A percentile compares a stretch with the other conserved stretches of the same genome.
Evolutionary conservation across 176 grass and related monocot genomes (phyloP).

Genomic region (Neostapfia colusana): DNA sequence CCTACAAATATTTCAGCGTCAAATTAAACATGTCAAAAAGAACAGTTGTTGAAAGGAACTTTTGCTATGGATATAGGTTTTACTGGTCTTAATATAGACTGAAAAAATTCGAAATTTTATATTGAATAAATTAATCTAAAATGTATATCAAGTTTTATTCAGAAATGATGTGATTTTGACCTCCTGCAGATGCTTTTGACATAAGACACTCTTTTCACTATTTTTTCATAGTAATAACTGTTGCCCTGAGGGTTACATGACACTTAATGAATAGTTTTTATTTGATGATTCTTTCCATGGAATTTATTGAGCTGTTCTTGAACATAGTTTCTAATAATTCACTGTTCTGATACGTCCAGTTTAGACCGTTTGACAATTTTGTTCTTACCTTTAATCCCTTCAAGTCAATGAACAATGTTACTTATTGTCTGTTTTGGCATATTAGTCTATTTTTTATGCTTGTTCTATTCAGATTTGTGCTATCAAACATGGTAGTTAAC

Average conservation of each 20-base stretch:
- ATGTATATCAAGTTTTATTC: neutral
- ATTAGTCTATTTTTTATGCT: neutral
- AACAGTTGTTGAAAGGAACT: neutral
- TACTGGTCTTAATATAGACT: neutral
- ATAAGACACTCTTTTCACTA: neutral
- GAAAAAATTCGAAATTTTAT: neutral
- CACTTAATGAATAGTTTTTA: neutral
- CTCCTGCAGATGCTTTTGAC: neutral
- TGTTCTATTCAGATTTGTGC: neutral
- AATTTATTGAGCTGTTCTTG: neutral
- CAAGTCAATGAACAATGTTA: neutral
- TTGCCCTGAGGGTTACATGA: neutral
- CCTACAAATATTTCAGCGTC: neutral
- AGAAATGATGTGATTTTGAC: neutral
- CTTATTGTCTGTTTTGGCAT: constrained; percentile 16
- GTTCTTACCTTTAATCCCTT: neutral
- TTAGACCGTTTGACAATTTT: neutral
- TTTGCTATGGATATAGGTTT: neutral
- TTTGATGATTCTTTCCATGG: neutral
- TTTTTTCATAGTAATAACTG: neutral
- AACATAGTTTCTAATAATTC: neutral
- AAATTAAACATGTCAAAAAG: neutral
- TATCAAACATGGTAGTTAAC: neutral
- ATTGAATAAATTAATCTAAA: neutral
- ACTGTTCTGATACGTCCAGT: neutral